Evolutionary conservation across 140 eudicot genomes (phyloP).

Genomic region (Cichorium intybus): DNA sequence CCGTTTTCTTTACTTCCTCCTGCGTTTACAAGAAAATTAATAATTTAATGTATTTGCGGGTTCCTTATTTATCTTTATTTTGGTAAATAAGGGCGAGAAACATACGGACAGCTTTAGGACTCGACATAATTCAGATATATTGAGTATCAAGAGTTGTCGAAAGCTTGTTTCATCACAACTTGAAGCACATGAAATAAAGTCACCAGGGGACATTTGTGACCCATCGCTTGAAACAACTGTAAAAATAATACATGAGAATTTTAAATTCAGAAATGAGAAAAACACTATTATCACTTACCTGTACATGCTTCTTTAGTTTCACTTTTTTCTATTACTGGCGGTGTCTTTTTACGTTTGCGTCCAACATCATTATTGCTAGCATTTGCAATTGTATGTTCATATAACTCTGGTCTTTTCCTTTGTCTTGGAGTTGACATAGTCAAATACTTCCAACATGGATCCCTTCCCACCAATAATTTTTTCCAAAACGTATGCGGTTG

Average conservation of each 20-base stretch:
- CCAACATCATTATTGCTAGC: slow-evolving; percentile 41
- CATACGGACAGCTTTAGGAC: slow-evolving; percentile 57
- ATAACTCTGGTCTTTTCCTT: slow-evolving; percentile 59
- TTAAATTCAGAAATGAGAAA: slow-evolving; percentile 3
- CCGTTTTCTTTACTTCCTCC: slow-evolving; percentile 57
- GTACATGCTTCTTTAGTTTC: background rate
- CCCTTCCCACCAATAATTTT: slow-evolving; percentile 58
- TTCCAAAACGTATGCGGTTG: slow-evolving; percentile 66
- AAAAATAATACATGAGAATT: slow-evolving; percentile 17
- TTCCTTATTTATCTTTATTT: no score
- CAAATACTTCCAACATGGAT: slow-evolving; percentile 65
- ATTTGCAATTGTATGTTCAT: slow-evolving; percentile 33
- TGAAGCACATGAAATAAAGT: slow-evolving; percentile 1
- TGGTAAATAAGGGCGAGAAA: slow-evolving; percentile 17
- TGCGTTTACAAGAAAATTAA: slow-evolving; percentile 38
- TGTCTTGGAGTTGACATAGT: slow-evolving; percentile 50
- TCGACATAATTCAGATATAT: slow-evolving; percentile 49
- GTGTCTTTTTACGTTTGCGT: slow-evolving; percentile 56
- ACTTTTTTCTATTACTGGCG: slow-evolving; percentile 32
- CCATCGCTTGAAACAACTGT: slow-evolving; percentile 17
- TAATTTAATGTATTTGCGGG: no score
- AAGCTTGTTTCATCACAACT: slow-evolving; percentile 28
- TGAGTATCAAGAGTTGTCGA: slow-evolving; percentile 33
- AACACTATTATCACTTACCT: slow-evolving; percentile 2
- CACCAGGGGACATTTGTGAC: slow-evolving; percentile 20